Conservation (phyloP, 495 filamentous ascomycete genomes). For the Viridothelium virens region DNA sequence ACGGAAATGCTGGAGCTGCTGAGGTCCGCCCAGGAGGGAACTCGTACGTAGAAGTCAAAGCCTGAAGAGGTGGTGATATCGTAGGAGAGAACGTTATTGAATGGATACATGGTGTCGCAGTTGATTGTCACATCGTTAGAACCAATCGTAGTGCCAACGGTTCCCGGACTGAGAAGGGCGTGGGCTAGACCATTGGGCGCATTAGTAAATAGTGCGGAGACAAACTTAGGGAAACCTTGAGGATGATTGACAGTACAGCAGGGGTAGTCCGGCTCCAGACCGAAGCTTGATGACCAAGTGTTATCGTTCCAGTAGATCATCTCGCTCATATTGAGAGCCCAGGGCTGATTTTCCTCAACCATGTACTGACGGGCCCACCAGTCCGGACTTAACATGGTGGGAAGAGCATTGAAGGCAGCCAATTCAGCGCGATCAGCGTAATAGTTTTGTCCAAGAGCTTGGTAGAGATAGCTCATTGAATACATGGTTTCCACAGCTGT, state of each 20-base stretch:
- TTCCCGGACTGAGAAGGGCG: conserved; percentile 37
- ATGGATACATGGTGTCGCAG: conserved; percentile 49
- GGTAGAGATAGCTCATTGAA: conserved; percentile 32
- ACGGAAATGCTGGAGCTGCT: conserved; percentile 15
- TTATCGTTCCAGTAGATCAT: conserved; percentile 47
- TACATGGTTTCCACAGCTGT: conserved; percentile 29
- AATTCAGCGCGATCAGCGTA: conserved; percentile 52
- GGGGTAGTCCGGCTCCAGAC: conserved; percentile 37
- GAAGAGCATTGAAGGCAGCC: conserved; percentile 53
- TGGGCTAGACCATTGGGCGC: conserved; percentile 38
- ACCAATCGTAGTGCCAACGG: conserved; percentile 29
- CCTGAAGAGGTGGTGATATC: conserved; percentile 35
- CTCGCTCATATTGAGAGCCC: conserved; percentile 38
- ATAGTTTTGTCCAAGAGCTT: conserved; percentile 40
- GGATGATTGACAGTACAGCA: conserved; percentile 60
- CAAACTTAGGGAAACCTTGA: conserved; percentile 54
- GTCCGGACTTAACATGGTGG: conserved; percentile 47
- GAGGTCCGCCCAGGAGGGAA: conserved; percentile 43
- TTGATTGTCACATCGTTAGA: conserved; percentile 27
- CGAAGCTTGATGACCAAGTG: conserved; percentile 39
- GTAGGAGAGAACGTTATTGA: conserved; percentile 43
- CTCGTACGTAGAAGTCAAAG: conserved; percentile 45
- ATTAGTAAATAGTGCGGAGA: conserved; percentile 28
- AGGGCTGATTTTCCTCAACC: conserved; percentile 50
- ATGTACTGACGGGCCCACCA: conserved; percentile 60